Evolutionary conservation across 768 basidiomycete species (phyloP).

Genomic region (Nidularia pulvinata): DNA sequence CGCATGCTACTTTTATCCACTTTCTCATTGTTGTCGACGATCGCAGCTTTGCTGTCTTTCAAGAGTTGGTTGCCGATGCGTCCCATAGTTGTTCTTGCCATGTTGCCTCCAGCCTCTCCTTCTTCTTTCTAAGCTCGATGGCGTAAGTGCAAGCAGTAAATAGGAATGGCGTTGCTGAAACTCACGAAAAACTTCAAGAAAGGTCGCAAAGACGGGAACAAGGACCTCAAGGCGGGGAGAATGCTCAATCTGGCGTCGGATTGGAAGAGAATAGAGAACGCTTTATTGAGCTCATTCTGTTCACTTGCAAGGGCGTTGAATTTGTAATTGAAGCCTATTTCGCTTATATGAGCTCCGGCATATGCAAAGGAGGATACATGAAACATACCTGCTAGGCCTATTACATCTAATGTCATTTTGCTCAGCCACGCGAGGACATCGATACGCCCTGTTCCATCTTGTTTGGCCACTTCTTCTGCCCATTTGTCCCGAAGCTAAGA

Average conservation of each 20-base stretch:
- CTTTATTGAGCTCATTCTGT: conserved; percentile 49
- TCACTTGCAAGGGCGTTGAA: conserved; percentile 25
- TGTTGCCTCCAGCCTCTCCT: conserved; percentile 19
- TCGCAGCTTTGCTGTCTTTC: conserved; percentile 42
- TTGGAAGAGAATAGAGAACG: conserved; percentile 50
- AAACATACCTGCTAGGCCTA: conserved; percentile 70
- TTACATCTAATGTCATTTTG: conserved; percentile 73
- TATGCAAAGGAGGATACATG: too few species aligned
- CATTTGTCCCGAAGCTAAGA: conserved; percentile 52
- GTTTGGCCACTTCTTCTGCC: conserved; percentile 27
- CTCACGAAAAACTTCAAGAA: conserved; percentile 33
- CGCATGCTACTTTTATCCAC: conserved; percentile 21
- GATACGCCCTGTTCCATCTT: conserved; percentile 28
- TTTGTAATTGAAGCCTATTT: conserved; percentile 33
- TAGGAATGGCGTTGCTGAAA: too few species aligned
- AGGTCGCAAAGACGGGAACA: conserved; percentile 37
- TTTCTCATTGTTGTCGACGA: conserved; percentile 22
- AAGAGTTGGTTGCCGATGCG: conserved; percentile 51
- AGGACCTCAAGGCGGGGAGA: too few species aligned
- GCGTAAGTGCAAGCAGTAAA: too few species aligned
- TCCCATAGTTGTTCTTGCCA: conserved; percentile 38
- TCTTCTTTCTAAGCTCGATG: conserved; percentile 24
- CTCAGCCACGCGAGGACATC: conserved; percentile 69
- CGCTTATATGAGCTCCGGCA: too few species aligned
- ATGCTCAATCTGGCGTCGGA: conserved; percentile 32